Percentiles rank a stretch among this genome's conserved stretches.
phyloP scores from a whole-genome alignment of 768 basidiomycete genomes.

The Phaeotremella skinneri region DNA sequence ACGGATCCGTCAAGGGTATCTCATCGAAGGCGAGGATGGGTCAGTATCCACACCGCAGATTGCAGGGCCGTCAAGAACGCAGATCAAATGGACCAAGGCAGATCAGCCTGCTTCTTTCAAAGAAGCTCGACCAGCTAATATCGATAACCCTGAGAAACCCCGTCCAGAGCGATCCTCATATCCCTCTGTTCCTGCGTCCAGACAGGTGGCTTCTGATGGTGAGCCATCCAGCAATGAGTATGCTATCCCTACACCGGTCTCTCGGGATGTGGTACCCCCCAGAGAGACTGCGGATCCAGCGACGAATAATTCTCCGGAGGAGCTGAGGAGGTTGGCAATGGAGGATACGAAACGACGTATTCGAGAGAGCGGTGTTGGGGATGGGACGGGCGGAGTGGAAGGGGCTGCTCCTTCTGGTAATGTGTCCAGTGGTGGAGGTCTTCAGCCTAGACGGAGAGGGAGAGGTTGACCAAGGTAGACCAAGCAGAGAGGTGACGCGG shows the following conservation, averaged over 20 bases:
- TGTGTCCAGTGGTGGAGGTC: conserved; percentile 4
- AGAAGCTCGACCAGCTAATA: not conserved
- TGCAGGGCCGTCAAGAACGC: conserved; percentile 17
- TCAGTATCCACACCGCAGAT: not conserved
- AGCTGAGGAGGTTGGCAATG: conserved; percentile 35
- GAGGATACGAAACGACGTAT: conserved; percentile 45
- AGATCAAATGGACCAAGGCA: not conserved
- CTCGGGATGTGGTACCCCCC: conserved; percentile 17
- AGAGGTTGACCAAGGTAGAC: no score
- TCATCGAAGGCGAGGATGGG: conserved; percentile 2
- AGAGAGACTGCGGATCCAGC: conserved; percentile 29
- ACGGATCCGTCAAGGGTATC: conserved; percentile 44
- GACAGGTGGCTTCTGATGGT: not conserved
- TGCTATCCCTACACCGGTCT: conserved; percentile 29
- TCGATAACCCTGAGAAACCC: not conserved
- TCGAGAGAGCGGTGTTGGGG: conserved; percentile 2
- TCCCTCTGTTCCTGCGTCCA: not conserved
- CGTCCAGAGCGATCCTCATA: not conserved
- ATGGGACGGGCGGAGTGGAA: not conserved
- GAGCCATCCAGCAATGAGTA: conserved; percentile 3
- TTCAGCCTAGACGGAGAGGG: conserved; percentile 22
- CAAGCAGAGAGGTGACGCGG: no score
- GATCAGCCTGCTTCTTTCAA: not conserved
- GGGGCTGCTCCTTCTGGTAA: not conserved
- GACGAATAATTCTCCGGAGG: conserved; percentile 27